These are phyloP conservation scores for Lactifluus rugatus DNA, from an alignment of 768 basidiomycete genomes.

Conservation along the genomic window DNA sequence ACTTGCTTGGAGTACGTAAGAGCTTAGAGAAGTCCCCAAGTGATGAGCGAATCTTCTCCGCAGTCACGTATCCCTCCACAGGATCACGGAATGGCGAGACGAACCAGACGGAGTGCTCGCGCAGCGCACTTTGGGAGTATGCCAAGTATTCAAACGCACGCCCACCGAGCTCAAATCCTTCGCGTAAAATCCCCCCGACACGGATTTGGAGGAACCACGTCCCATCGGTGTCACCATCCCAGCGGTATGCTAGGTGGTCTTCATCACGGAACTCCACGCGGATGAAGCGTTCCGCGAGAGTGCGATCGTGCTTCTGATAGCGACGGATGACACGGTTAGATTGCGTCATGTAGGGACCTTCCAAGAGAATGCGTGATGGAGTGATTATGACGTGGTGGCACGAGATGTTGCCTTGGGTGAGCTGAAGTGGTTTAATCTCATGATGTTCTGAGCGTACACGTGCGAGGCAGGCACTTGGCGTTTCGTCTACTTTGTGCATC, in stretches of 20 bases:
- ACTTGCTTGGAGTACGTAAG: constrained; percentile 53
- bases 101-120: constrained; percentile 80
- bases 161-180: constrained; percentile 63
- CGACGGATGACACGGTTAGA: constrained; percentile 73
- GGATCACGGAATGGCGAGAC: constrained; percentile 50
- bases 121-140: constrained; percentile 69
- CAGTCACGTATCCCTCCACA: constrained; percentile 37
- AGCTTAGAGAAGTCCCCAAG: constrained; percentile 59
- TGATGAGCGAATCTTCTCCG: constrained; percentile 46
- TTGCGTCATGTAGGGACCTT: constrained; percentile 67
- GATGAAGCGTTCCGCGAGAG: constrained; percentile 58
- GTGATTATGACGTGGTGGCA: constrained; percentile 72
- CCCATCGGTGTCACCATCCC: constrained; percentile 59
- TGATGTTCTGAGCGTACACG: constrained; percentile 25
- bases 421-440: constrained; percentile 18
- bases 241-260: constrained; percentile 59
- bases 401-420: constrained; percentile 37
- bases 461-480: constrained; percentile 39
- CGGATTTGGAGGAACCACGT: constrained; percentile 36
- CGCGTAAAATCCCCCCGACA: constrained; percentile 34
- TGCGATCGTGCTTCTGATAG: constrained; percentile 31
- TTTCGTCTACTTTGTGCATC: constrained; percentile 33
- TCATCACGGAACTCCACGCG: constrained; percentile 83
- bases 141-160: constrained; percentile 71
- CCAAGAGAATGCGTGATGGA: constrained; percentile 61